These are phyloP conservation scores for Pouteria campechiana DNA, from an alignment of 179 eudicot species.

Conservation along the genomic window DNA sequence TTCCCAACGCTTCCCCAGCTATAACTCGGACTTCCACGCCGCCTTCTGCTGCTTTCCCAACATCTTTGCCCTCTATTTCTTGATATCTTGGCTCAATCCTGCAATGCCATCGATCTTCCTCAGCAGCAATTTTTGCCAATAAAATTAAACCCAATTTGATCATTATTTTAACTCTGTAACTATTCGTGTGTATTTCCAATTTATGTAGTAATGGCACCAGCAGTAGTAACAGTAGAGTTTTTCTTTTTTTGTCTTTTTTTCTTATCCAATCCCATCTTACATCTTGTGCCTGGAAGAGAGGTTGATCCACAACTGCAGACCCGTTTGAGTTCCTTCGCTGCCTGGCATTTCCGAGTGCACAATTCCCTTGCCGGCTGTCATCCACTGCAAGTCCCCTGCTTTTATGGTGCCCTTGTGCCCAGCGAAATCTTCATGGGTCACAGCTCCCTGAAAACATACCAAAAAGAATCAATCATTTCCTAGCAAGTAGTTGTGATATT, in stretches of 20 bases:
- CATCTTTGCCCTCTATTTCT: conserved; percentile 47
- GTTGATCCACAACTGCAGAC: conserved; percentile 83
- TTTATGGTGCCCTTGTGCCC: conserved; percentile 80
- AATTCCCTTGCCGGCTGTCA: conserved; percentile 94
- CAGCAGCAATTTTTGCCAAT: too few relatives aligned
- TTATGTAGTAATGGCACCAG: too few relatives aligned
- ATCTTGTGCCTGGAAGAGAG: conserved; percentile 71
- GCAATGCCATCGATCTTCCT: conserved; percentile 5
- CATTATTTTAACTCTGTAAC: background rate
- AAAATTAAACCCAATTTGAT: too few relatives aligned
- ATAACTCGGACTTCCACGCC: conserved; percentile 64
- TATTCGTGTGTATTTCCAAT: too few relatives aligned
- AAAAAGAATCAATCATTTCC: too few relatives aligned
- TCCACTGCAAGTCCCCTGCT: conserved; percentile 85
- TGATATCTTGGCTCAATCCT: conserved; percentile 86
- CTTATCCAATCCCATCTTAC: conserved; percentile 27
- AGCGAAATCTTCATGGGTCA: conserved; percentile 80
- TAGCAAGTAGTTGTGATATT: too few relatives aligned
- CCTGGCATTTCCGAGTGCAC: conserved; percentile 96
- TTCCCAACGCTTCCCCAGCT: conserved; percentile 75
- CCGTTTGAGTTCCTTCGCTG: conserved; percentile 61
- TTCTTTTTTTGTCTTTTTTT: too few relatives aligned
- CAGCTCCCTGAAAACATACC: conserved; percentile 63
- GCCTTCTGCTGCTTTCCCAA: conserved; percentile 35
- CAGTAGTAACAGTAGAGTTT: too few relatives aligned